A percentile compares a stretch with the other conserved stretches of the same genome.
These are phyloP conservation scores for Sporothrix phasma DNA, from an alignment of 2,329 filamentous ascomycete genomes.

Conservation along the genomic window DNA sequence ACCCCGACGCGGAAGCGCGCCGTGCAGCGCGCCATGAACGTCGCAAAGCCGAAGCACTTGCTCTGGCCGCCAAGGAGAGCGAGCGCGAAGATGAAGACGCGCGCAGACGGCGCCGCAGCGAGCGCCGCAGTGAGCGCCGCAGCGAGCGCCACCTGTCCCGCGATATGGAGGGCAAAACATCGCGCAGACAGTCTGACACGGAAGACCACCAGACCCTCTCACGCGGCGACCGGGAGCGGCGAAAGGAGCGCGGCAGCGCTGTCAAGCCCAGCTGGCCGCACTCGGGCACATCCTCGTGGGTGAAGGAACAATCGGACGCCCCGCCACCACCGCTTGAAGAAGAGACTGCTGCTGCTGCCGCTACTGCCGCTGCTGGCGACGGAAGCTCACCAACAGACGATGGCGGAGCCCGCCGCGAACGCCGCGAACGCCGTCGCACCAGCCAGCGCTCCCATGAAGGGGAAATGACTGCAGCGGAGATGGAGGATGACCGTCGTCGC, in stretches of 20 bases:
- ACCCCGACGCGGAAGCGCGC: constrained; percentile 39
- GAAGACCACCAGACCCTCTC: constrained; percentile 37
- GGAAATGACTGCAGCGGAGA: constrained; percentile 25
- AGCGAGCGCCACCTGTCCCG: constrained; percentile 41
- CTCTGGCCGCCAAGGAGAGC: constrained; percentile 16
- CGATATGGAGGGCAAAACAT: constrained; percentile 31
- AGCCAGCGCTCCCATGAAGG: constrained; percentile 32
- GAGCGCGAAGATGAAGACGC: constrained; percentile 42
- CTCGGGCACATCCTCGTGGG: constrained; percentile 56
- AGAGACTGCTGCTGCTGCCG: constrained; percentile 3
- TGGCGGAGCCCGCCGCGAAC: constrained; percentile 40
- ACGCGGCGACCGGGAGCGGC: constrained; percentile 29
- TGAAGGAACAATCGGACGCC: constrained; percentile 54
- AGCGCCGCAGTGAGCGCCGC: constrained; percentile 40
- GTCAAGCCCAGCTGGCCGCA: constrained; percentile 45
- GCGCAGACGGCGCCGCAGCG: constrained; percentile 44
- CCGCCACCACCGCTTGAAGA: constrained; percentile 44
- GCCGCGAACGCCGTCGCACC: constrained; percentile 39
- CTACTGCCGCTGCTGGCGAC: constrained; percentile 22
- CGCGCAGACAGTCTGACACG: constrained; percentile 34
- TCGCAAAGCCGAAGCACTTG: constrained; percentile 32
- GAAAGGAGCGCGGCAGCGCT: constrained; percentile 19
- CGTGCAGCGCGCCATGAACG: constrained; percentile 38
- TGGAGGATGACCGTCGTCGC: constrained; percentile 24
- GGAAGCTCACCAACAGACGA: constrained; percentile 30